phyloP scores from a whole-genome alignment of 2,329 filamentous ascomycete genomes.

The Colletotrichum abscissum region DNA sequence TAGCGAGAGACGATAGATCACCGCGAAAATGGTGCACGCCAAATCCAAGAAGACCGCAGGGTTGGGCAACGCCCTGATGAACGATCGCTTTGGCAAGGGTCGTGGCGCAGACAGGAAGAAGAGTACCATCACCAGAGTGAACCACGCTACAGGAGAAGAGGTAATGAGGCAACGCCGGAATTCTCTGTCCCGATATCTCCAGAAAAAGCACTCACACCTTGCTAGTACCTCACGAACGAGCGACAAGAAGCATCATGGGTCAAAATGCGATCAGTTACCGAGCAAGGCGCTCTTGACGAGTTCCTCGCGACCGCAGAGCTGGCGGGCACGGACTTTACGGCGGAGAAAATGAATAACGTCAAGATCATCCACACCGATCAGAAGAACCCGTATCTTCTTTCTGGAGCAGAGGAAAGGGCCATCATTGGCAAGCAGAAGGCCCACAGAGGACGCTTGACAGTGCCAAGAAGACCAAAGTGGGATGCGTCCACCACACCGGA shows the following conservation, averaged over 20 bases:
- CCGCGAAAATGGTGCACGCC: slow-evolving; percentile 68
- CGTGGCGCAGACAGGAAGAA: slow-evolving; percentile 87
- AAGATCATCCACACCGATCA: slow-evolving; percentile 98
- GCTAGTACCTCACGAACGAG: slow-evolving; percentile 87
- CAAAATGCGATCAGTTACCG: slow-evolving; percentile 98
- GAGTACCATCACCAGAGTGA: slow-evolving; percentile 72
- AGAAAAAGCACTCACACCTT: slow-evolving; percentile 37
- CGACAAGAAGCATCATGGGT: slow-evolving; percentile 95
- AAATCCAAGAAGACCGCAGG: slow-evolving; percentile 97
- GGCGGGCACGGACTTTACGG: slow-evolving; percentile 98
- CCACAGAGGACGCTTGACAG: slow-evolving; percentile 83
- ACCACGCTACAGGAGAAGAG: slow-evolving; percentile 83
- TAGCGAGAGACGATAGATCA: not conserved
- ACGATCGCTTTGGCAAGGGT: slow-evolving; percentile 95
- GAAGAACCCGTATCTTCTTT: slow-evolving; percentile 93
- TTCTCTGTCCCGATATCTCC: not conserved
- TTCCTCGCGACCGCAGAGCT: slow-evolving; percentile 96
- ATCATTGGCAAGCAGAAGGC: slow-evolving; percentile 84
- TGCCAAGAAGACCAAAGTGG: slow-evolving; percentile 91
- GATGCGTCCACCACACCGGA: slow-evolving; percentile 85
- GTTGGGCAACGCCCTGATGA: slow-evolving; percentile 98
- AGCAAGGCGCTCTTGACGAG: slow-evolving; percentile 96
- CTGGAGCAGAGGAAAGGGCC: slow-evolving; percentile 83
- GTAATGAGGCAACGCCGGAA: slow-evolving; percentile 47
- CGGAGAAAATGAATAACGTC: slow-evolving; percentile 98